phyloP scores from a whole-genome alignment of 768 basidiomycete genomes.

The Podaxis mareebaensis region DNA sequence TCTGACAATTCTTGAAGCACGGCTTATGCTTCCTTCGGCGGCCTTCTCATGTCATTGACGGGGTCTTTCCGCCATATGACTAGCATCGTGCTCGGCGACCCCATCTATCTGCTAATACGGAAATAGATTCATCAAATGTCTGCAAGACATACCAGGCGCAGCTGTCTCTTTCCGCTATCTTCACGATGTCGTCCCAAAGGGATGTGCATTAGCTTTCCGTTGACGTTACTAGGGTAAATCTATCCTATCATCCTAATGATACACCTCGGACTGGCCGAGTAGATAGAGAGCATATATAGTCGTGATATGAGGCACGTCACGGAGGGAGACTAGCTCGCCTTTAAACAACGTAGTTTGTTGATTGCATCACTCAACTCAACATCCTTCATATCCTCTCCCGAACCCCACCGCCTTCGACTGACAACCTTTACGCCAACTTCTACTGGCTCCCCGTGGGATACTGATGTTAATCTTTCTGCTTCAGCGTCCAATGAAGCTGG shows the following conservation, averaged over 20 bases:
- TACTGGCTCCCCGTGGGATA: constrained; percentile 8
- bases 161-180: background rate
- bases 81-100: constrained; percentile 89
- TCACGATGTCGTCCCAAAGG: constrained; percentile 18
- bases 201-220: background rate
- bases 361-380: constrained; percentile 44
- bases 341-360: constrained; percentile 39
- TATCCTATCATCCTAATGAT: constrained; percentile 11
- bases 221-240: constrained; percentile 6
- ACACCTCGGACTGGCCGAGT: constrained; percentile 13
- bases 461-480: background rate
- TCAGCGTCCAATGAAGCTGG: background rate
- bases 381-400: constrained; percentile 31
- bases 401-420: constrained; percentile 42
- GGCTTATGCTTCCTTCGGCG: constrained; percentile 95
- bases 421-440: constrained; percentile 42
- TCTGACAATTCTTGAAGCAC: constrained; percentile 53
- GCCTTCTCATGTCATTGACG: constrained; percentile 89
- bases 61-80: constrained; percentile 93
- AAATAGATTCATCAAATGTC: constrained; percentile 40
- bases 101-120: constrained; percentile 86
- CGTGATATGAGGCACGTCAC: background rate
- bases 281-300: background rate
- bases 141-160: background rate
- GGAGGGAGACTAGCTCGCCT: constrained; percentile 30